These are phyloP conservation scores for Neurospora sp. DNA, from an alignment of 495 filamentous ascomycete genomes.

Conservation along the genomic window DNA sequence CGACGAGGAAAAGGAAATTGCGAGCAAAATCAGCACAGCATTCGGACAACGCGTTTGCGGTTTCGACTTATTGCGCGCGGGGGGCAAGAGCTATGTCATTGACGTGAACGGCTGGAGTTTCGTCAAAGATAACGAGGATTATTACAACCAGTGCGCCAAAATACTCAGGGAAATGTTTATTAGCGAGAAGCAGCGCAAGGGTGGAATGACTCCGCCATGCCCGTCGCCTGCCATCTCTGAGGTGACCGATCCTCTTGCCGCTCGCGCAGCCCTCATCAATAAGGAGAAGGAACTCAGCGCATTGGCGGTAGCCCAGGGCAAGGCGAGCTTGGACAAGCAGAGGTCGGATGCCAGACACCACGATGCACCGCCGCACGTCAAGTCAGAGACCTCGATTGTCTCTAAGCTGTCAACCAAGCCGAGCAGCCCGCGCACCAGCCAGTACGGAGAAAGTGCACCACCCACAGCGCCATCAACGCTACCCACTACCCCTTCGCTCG, in stretches of 20 bases:
- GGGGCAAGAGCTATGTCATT: constrained; percentile 89
- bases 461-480: constrained; percentile 34
- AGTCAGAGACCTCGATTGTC: constrained; percentile 6
- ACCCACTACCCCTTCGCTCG: constrained; percentile 29
- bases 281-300: constrained; percentile 24
- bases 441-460: constrained; percentile 27
- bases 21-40: constrained; percentile 76
- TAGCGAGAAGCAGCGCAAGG: constrained; percentile 51
- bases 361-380: constrained; percentile 5
- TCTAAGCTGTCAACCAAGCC: constrained; percentile 27
- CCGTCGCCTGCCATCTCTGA: constrained; percentile 37
- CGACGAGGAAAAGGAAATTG: constrained; percentile 74
- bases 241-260: constrained; percentile 27
- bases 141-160: constrained; percentile 82
- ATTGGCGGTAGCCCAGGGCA: constrained; percentile 21
- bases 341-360: constrained; percentile 7
- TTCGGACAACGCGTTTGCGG: constrained; percentile 96
- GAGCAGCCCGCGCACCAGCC: constrained; percentile 22
- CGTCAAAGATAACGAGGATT: constrained; percentile 98
- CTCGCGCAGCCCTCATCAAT: constrained; percentile 19
- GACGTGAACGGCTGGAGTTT: constrained; percentile 99
- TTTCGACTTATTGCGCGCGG: constrained; percentile 85
- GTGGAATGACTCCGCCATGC: constrained; percentile 31
- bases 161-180: constrained; percentile 84
- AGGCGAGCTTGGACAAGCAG: constrained; percentile 24